Percentiles rank a stretch among this genome's conserved stretches.
phyloP scores from a whole-genome alignment of 768 basidiomycete genomes.

The Wakefieldia striispora region DNA sequence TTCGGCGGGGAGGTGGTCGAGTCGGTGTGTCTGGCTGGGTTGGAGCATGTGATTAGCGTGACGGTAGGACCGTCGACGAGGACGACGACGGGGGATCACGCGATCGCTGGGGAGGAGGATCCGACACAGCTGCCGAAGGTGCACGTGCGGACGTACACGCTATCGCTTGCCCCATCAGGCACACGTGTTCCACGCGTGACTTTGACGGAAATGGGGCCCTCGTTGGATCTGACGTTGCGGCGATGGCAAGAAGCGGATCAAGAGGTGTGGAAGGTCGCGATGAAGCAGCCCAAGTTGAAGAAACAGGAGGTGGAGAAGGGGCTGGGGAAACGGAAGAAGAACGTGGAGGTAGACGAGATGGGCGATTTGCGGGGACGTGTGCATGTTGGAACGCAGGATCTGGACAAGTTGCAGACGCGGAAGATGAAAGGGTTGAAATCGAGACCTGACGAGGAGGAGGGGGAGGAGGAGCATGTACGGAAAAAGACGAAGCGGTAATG shows the following conservation, averaged over 20 bases:
- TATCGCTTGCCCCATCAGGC: conserved; percentile 71
- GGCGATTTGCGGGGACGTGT: conserved; percentile 90
- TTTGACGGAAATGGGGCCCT: conserved; percentile 88
- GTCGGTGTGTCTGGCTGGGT: conserved; percentile 75
- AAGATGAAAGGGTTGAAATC: conserved; percentile 94
- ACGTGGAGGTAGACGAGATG: conserved; percentile 97
- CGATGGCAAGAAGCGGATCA: conserved; percentile 72
- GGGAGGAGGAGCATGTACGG: conserved; percentile 18
- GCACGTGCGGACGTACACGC: conserved; percentile 85
- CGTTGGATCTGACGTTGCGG: conserved; percentile 77
- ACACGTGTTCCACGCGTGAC: conserved; percentile 78
- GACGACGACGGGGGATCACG: conserved; percentile 14
- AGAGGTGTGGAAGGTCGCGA: conserved; percentile 77
- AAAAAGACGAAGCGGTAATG: conserved; percentile 18
- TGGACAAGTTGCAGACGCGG: conserved; percentile 80
- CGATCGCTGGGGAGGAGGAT: conserved; percentile 33
- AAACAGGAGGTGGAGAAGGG: conserved; percentile 86
- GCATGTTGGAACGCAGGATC: conserved; percentile 87
- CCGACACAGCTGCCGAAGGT: conserved; percentile 65
- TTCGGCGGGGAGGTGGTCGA: conserved; percentile 89
- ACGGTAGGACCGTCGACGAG: conserved; percentile 63
- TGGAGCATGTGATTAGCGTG: conserved; percentile 87
- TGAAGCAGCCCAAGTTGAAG: conserved; percentile 83
- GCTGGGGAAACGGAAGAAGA: conserved; percentile 90
- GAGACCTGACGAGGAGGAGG: conserved; percentile 8